Conservation (phyloP, 2,329 filamentous ascomycete genomes). For the Penicillium sumatraense region DNA sequence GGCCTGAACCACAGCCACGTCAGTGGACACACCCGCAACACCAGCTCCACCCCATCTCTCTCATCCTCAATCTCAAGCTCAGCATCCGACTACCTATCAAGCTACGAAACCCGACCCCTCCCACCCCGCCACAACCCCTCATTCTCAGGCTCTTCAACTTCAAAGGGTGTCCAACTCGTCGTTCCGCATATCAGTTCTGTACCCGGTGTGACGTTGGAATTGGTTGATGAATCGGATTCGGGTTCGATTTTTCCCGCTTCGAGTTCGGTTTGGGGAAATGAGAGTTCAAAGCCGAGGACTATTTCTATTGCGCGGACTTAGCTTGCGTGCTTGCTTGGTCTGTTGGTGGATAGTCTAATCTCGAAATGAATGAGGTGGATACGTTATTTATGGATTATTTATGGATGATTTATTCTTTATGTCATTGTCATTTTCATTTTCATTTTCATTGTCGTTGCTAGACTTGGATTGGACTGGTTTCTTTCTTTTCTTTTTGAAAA, state of each 20-base stretch:
- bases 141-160: conserved; percentile 34
- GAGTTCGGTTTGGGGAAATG: neutral
- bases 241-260: neutral
- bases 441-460: too few relatives aligned
- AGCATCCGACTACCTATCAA: conserved; percentile 34
- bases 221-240: neutral
- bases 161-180: conserved; percentile 47
- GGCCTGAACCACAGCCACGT: conserved; percentile 28
- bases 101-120: conserved; percentile 38
- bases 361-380: too few relatives aligned
- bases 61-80: conserved; percentile 46
- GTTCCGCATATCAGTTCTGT: conserved; percentile 41
- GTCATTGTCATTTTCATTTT: too few relatives aligned
- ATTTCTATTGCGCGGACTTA: neutral
- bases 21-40: conserved; percentile 18
- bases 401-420: too few relatives aligned
- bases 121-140: conserved; percentile 47
- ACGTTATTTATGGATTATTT: too few relatives aligned
- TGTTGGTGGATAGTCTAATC: too few relatives aligned
- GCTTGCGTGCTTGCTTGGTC: too few relatives aligned
- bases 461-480: too few relatives aligned
- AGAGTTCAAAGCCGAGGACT: neutral
- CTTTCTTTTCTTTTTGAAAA: too few relatives aligned
- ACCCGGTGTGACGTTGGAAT: conserved; percentile 16
- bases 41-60: conserved; percentile 38